Evolutionary conservation across 768 basidiomycete species (phyloP).

Genomic region (Amanita subjunquillea): DNA sequence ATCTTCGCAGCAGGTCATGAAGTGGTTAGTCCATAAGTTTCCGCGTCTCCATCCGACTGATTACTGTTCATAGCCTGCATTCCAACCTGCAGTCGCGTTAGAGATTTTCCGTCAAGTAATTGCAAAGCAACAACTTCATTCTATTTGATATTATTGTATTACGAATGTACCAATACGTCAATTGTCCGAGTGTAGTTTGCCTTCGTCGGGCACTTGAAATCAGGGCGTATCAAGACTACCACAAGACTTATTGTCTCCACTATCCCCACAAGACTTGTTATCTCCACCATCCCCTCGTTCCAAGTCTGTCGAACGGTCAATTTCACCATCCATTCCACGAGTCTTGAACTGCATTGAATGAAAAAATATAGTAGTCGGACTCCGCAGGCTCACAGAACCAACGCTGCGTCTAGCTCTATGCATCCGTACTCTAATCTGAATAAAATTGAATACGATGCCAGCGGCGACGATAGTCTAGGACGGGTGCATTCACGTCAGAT

Average conservation of each 20-base stretch:
- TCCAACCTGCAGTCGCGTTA: conserved; percentile 47
- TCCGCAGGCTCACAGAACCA: neutral
- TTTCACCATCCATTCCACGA: neutral
- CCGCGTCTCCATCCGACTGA: neutral
- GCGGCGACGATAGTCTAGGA: neutral
- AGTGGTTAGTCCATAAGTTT: conserved; percentile 33
- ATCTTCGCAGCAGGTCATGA: conserved; percentile 53
- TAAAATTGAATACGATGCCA: neutral
- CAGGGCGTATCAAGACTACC: too few species aligned
- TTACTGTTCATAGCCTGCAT: conserved; percentile 35
- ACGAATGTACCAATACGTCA: neutral
- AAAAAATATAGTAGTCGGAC: neutral
- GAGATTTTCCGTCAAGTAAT: conserved; percentile 52
- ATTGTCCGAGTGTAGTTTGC: too few species aligned
- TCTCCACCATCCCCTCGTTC: neutral
- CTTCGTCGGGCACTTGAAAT: too few species aligned
- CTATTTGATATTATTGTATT: conserved; percentile 17
- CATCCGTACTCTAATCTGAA: neutral
- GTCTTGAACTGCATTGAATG: neutral
- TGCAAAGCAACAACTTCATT: conserved; percentile 41
- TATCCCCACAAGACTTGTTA: neutral
- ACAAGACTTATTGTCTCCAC: neutral
- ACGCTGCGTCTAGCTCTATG: neutral
- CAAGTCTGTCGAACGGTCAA: neutral
- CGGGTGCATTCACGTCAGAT: neutral